Evolutionary conservation across 345 rosid genomes (phyloP).

Genomic region (Citrus hindsii): DNA sequence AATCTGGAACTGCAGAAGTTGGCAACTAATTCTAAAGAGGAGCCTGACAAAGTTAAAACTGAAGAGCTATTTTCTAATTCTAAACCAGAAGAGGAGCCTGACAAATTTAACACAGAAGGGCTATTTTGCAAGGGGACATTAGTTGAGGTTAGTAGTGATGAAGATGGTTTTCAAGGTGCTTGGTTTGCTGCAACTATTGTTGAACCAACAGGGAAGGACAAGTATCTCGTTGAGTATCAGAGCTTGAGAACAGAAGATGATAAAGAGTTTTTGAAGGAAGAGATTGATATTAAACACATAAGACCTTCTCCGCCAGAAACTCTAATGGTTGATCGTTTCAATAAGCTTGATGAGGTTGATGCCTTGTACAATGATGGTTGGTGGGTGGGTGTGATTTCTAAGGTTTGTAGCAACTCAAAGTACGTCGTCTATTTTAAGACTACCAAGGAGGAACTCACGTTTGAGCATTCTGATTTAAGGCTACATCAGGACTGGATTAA

Average conservation of each 20-base stretch:
- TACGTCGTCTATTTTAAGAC: constrained; percentile 52
- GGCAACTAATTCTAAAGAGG: constrained; percentile 16
- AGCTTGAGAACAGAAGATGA: constrained; percentile 66
- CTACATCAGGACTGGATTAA: constrained; percentile 72
- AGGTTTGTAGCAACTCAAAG: constrained; percentile 42
- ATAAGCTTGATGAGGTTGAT: constrained; percentile 66
- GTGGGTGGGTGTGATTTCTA: constrained; percentile 75
- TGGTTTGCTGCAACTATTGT: constrained; percentile 71
- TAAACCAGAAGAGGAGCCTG: constrained; percentile 21
- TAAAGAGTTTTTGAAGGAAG: constrained; percentile 63
- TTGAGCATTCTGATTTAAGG: constrained; percentile 61
- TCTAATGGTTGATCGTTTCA: constrained; percentile 33
- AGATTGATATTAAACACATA: constrained; percentile 39
- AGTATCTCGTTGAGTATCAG: constrained; percentile 59
- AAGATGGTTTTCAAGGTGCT: constrained; percentile 85
- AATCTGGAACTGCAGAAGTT: constrained; percentile 31
- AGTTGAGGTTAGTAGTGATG: constrained; percentile 76
- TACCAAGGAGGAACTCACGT: constrained; percentile 46
- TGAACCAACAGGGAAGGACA: constrained; percentile 38
- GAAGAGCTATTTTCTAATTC: constrained; percentile 13
- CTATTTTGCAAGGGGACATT: constrained; percentile 25
- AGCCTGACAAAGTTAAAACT: constrained; percentile 7
- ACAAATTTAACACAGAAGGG: constrained; percentile 4
- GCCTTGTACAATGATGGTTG: constrained; percentile 80
- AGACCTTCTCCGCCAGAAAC: constrained; percentile 68